Evolutionary conservation across 2,329 filamentous ascomycete genomes (phyloP).

Genomic region (Trichophaea hybrida): DNA sequence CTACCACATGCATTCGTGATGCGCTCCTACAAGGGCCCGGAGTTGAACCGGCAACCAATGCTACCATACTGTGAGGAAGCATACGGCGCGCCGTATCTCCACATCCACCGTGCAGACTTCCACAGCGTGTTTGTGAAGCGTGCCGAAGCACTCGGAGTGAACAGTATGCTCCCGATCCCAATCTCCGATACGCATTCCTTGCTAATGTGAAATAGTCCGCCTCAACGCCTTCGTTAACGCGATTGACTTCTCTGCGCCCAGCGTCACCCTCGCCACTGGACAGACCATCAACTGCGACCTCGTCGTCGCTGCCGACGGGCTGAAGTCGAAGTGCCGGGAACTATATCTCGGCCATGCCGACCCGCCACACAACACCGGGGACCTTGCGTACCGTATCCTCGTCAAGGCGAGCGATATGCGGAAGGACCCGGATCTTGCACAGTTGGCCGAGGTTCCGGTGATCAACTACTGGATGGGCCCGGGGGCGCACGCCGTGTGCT

Average conservation of each 20-base stretch:
- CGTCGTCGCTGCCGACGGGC: constrained; percentile 38
- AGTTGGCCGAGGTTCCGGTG: constrained; percentile 36
- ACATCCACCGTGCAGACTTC: constrained; percentile 42
- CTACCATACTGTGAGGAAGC: constrained; percentile 25
- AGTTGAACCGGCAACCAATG: constrained; percentile 27
- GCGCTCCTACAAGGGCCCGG: constrained; percentile 28
- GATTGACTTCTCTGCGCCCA: constrained; percentile 27
- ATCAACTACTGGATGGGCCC: constrained; percentile 43
- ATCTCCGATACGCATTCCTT: background rate
- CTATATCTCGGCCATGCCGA: constrained; percentile 35
- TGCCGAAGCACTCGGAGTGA: constrained; percentile 33
- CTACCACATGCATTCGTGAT: constrained; percentile 29
- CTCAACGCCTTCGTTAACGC: constrained; percentile 27
- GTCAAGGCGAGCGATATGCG: constrained; percentile 37
- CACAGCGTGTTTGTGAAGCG: constrained; percentile 34
- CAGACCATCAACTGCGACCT: constrained; percentile 33
- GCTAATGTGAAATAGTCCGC: constrained; percentile 17
- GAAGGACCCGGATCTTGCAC: constrained; percentile 35
- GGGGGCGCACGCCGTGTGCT: constrained; percentile 38
- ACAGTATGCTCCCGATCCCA: constrained; percentile 29
- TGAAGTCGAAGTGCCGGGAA: constrained; percentile 36
- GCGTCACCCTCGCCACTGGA: constrained; percentile 30
- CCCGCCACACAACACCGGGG: constrained; percentile 40
- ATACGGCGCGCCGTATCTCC: constrained; percentile 25
- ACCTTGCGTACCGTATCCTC: constrained; percentile 43